Evolutionary conservation across 208 protist species (phyloP), one percentile per base, ranked within the genome.

Genomic region (Balamuthia mandrillaris): DNA sequence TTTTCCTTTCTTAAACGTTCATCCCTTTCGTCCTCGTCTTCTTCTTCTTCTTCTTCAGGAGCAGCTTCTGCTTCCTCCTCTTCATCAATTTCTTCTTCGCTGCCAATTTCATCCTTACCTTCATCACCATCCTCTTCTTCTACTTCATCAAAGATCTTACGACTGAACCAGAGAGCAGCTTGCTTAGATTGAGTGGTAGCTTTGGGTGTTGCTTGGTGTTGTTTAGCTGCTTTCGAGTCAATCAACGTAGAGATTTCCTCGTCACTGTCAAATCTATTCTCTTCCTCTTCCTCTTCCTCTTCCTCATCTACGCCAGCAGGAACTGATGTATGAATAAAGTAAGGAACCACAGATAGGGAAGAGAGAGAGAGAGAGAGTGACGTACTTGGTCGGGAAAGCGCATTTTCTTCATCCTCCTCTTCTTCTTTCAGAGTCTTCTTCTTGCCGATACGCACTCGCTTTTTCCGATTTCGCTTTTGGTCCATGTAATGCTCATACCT

Each of bases 401-500:
- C n/a, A n/a, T n/a, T n/a, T n/a, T n/a, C n/a, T 86, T 97, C 95
- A 87, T 96, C 95, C 75, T 96, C 93, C 9, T 95, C 94, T 90
- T 95, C 93, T 81, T 95, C 93, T 74, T 82, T 86, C 49, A 56
- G n/a, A 56, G 49, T 56, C 49, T 27, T 27, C n/a, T 56, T 56
- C 49, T 56, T 56, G 49, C 49, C 49, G n/a, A 56, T 56, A 27
- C n/a, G 18, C 49, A 56, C 21, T n/a, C n/a, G 18, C 49, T 56
- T 56, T 56, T 18, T 18, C 49, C n/a, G 18, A n/a, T 56, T 56
- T 56, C n/a, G 21, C n/a, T 56, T 18, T 56, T 18, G 18, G 49
- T n/a, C n/a, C n/a, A 27, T 56, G 49, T 56, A 56, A n/a, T 27
- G n/a, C 21, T 56, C 49, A 56, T 56, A 56, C 49, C 49, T 56